Evolutionary conservation across 2,329 filamentous ascomycete species (phyloP).

Genomic region (Cytospora paraplurivora): DNA sequence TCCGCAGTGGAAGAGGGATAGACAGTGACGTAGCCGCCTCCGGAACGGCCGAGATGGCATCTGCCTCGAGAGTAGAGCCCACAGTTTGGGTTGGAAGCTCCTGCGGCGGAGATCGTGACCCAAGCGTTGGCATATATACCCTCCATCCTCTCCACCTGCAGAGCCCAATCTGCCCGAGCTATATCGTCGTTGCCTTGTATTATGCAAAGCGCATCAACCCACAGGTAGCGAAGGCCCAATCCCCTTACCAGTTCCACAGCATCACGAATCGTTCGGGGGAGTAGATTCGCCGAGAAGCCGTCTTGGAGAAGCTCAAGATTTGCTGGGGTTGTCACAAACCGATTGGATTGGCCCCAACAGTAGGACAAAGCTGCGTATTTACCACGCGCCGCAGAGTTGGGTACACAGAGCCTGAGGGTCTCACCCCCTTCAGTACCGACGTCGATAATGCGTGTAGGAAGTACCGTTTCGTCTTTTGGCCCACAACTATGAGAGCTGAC

Average conservation of each 20-base stretch:
- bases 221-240: constrained; percentile 2
- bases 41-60: not conserved
- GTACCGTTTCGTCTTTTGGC: not conserved
- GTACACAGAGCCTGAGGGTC: not conserved
- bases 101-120: not conserved
- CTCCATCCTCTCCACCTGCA: not conserved
- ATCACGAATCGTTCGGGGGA: not conserved
- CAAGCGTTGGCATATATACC: not conserved
- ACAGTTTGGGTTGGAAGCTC: not conserved
- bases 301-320: not conserved
- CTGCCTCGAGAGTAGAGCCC: not conserved
- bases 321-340: not conserved
- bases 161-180: not conserved
- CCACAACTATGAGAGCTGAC: no score
- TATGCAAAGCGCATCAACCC: constrained; percentile 10
- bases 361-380: not conserved
- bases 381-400: not conserved
- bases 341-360: not conserved
- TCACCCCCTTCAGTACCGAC: not conserved
- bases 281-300: not conserved
- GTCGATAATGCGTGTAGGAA: not conserved
- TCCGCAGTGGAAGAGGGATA: no score
- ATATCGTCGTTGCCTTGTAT: not conserved
- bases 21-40: not conserved
- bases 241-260: not conserved